phyloP scores from a whole-genome alignment of 169 alveolate genomes.

The Eimeria maxima region DNA sequence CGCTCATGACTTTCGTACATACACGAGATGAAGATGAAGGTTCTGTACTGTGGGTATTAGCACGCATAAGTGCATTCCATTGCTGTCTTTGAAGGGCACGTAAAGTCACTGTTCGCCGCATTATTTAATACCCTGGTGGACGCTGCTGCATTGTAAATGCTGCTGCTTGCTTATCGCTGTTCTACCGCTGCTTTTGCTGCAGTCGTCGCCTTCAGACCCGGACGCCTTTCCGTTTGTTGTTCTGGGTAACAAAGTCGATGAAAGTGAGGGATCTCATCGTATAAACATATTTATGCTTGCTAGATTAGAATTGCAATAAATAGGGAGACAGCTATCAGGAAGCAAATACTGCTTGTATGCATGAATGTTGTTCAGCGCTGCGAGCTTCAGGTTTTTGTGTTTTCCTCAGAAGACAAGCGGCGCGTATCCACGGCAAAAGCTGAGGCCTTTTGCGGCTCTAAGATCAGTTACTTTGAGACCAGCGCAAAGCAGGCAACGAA shows the following conservation, averaged over 20 bases:
- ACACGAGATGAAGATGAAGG: no score
- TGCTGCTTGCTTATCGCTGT: background rate
- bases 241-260: conserved; percentile 98
- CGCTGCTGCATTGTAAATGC: background rate
- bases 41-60: no score
- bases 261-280: conserved; percentile 92
- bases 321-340: background rate
- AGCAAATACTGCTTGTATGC: conserved; percentile 50
- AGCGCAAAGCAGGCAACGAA: conserved; percentile 98
- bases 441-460: conserved; percentile 96
- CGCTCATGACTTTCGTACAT: no score
- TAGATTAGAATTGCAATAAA: background rate
- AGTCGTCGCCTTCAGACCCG: conserved; percentile 95
- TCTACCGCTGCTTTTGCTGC: background rate
- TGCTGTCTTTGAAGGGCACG: background rate
- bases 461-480: conserved; percentile 97
- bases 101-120: background rate
- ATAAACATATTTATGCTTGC: background rate
- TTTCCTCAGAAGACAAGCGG: conserved; percentile 38
- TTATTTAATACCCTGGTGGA: background rate
- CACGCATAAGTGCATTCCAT: no score
- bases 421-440: conserved; percentile 95
- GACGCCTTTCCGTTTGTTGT: conserved; percentile 98
- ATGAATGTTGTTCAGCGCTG: background rate
- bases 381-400: background rate